Percentiles rank a stretch among this genome's conserved stretches.
Conservation (phyloP, 345 rosid genomes). For the Atalantia buxifolia region DNA sequence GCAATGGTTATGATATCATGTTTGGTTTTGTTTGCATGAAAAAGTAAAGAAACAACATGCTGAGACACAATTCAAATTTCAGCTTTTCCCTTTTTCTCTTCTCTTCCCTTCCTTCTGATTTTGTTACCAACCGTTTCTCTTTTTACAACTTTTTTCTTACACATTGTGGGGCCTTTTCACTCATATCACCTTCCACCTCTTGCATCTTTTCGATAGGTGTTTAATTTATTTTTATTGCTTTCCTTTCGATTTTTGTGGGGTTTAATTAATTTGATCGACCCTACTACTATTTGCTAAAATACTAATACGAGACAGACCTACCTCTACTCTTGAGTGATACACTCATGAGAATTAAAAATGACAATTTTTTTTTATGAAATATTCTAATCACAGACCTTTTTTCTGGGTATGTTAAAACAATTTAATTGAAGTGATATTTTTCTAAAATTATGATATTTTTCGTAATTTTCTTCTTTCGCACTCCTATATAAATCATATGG, state of each 20-base stretch:
- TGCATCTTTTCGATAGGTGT: not conserved
- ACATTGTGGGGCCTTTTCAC: constrained; percentile 39
- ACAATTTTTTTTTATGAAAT: no score
- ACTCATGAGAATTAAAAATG: no score
- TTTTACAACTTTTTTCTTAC: constrained; percentile 32
- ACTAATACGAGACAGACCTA: not conserved
- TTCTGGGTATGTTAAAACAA: no score
- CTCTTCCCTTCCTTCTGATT: constrained; percentile 21
- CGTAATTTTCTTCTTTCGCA: no score
- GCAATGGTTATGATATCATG: constrained; percentile 39
- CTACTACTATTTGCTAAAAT: not conserved
- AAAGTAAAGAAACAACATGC: constrained; percentile 19
- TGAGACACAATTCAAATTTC: constrained; percentile 50
- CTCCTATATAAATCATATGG: no score
- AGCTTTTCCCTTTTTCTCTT: constrained; percentile 35
- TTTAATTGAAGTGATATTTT: no score
- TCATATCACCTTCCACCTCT: constrained; percentile 17
- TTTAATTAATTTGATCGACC: not conserved
- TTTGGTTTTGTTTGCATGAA: constrained; percentile 23
- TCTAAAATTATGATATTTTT: no score
- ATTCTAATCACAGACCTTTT: no score
- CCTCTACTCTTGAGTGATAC: no score
- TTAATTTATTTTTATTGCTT: not conserved
- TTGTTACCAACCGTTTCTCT: constrained; percentile 44
- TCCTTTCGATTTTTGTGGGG: not conserved